Evolutionary conservation across 371 early-diverging fungal species (phyloP).

Genomic region (Basidiobolus meristosporus): DNA sequence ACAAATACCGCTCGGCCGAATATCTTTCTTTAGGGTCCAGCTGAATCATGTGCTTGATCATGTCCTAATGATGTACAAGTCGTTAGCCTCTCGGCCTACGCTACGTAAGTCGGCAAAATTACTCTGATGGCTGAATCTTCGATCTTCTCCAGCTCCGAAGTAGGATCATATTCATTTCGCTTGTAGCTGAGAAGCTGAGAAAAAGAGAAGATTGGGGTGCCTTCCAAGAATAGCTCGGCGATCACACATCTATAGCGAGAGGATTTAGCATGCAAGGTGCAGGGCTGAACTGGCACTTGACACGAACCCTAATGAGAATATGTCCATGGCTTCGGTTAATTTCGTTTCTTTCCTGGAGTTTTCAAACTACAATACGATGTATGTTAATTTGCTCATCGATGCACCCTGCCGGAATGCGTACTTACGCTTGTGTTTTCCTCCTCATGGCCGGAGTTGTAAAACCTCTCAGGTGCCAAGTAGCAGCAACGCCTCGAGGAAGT

Average conservation of each 20-base stretch:
- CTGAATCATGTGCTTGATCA: constrained; percentile 75
- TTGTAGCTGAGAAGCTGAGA: constrained; percentile 80
- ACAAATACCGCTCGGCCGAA: constrained; percentile 47
- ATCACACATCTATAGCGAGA: constrained; percentile 56
- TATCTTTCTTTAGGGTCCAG: constrained; percentile 51
- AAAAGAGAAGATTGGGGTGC: constrained; percentile 69
- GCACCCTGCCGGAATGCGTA: too few relatives aligned
- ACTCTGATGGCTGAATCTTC: constrained; percentile 60
- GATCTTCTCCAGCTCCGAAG: constrained; percentile 46
- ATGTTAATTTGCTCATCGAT: too few relatives aligned
- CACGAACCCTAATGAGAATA: constrained; percentile 75
- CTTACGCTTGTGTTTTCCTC: too few relatives aligned
- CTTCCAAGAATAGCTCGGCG: constrained; percentile 85
- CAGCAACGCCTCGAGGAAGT: constrained; percentile 69
- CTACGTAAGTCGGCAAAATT: too few relatives aligned
- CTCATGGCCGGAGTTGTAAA: too few relatives aligned
- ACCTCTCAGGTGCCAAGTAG: constrained; percentile 91
- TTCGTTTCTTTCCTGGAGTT: too few relatives aligned
- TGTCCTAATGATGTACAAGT: constrained; percentile 20
- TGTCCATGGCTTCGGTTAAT: constrained; percentile 73
- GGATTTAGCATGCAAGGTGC: not conserved
- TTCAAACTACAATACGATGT: too few relatives aligned
- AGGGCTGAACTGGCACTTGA: not conserved
- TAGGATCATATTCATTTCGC: constrained; percentile 51
- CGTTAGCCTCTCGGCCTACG: too few relatives aligned